These are phyloP conservation scores for Saksenaea vasiformis DNA, from an alignment of 371 early-diverging fungal genomes.

Conservation along the genomic window DNA sequence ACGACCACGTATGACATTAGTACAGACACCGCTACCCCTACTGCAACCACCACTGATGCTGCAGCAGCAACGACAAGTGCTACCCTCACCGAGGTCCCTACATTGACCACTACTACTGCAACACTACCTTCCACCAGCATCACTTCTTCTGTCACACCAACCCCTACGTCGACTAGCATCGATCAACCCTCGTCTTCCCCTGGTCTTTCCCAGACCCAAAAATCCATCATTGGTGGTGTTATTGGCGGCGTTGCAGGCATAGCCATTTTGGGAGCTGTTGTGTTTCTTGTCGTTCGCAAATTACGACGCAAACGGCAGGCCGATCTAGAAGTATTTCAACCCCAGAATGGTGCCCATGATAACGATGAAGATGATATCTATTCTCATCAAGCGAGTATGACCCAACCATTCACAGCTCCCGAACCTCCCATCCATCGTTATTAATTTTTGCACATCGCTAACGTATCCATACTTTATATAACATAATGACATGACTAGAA, in stretches of 20 bases:
- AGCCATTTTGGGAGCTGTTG: conserved; percentile 25
- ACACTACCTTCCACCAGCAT: background rate
- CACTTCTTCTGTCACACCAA: background rate
- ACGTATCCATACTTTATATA: background rate
- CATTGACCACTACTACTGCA: background rate
- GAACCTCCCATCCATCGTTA: background rate
- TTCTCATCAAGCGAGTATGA: background rate
- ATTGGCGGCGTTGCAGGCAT: conserved; percentile 39
- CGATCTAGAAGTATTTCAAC: conserved; percentile 36
- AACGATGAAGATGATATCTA: conserved; percentile 5
- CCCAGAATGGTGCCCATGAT: conserved; percentile 29
- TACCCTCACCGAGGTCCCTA: background rate
- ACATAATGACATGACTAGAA: conserved; percentile 27
- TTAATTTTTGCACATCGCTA: background rate
- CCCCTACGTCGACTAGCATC: background rate
- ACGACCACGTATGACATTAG: background rate
- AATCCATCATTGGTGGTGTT: conserved; percentile 37
- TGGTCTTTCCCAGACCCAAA: conserved; percentile 9
- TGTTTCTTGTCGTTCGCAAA: conserved; percentile 25
- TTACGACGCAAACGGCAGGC: conserved; percentile 11
- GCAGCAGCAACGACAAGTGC: background rate
- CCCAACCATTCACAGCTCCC: conserved; percentile 1
- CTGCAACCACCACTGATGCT: background rate
- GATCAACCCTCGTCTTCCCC: background rate
- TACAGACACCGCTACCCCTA: background rate